These are phyloP conservation scores for Volutella citrinella DNA, from an alignment of 2,329 filamentous ascomycete species.

Conservation along the genomic window DNA sequence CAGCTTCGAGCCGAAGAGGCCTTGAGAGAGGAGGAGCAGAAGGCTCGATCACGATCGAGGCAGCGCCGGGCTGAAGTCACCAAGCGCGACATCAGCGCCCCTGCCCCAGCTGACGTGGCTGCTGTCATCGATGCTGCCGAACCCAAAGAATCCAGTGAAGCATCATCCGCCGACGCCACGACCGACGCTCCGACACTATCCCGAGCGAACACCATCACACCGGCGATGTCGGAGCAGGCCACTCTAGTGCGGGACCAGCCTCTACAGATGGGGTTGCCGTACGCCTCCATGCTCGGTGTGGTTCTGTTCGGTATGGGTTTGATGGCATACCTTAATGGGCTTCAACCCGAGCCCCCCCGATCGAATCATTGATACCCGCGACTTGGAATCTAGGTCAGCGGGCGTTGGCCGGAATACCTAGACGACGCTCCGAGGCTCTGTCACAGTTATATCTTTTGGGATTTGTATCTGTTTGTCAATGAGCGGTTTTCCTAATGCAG, in stretches of 20 bases:
- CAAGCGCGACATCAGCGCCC: constrained; percentile 14
- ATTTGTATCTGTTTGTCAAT: constrained; percentile 22
- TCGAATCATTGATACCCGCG: constrained; percentile 29
- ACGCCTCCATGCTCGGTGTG: constrained; percentile 79
- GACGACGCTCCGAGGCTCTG: constrained; percentile 19
- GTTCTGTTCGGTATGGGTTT: constrained; percentile 77
- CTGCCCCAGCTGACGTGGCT: constrained; percentile 16
- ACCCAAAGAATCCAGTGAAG: constrained; percentile 14
- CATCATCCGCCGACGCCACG: constrained; percentile 29
- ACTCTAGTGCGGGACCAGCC: constrained; percentile 41
- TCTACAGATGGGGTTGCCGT: constrained; percentile 60
- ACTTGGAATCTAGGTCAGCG: constrained; percentile 15
- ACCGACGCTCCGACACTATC: constrained; percentile 43
- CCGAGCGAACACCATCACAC: constrained; percentile 49
- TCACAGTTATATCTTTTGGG: constrained; percentile 11
- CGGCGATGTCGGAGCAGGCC: constrained; percentile 36
- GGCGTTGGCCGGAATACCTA: constrained; percentile 11
- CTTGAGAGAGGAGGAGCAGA: constrained; percentile 41
- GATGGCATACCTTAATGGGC: constrained; percentile 85
- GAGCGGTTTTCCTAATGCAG: constrained; percentile 29
- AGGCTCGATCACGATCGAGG: constrained; percentile 36
- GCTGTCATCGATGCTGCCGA: constrained; percentile 15
- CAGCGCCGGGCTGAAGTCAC: constrained; percentile 24
- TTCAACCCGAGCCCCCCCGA: constrained; percentile 50
- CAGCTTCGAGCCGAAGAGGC: constrained; percentile 70